Base-by-base conservation (phyloP, 2,329 filamentous ascomycete genomes). In the Colletotrichum navitas region DNA sequence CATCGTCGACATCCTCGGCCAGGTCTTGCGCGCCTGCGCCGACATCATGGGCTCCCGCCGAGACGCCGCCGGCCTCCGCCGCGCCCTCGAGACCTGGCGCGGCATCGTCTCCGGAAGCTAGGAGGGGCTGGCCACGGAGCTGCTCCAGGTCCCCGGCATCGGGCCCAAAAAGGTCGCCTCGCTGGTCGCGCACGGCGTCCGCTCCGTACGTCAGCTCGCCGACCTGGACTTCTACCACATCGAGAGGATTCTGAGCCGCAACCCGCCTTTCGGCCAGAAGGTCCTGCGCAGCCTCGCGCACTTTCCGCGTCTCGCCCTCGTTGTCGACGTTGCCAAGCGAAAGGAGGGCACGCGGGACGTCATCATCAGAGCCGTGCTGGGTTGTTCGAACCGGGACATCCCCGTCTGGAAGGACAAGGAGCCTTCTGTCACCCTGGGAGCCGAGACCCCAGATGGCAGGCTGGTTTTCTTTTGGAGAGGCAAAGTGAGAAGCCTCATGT, bases 91-190 rank as follows among this genome's bases (percentile, higher is more conserved):
- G 77, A 86, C 98, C 7, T 88, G 92, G 59, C 88, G 95, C 68
- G 94, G 93, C 74, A 83, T 98, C 63, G 88, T 89, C 29, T 93
- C 94, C 2, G 89, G 88, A 1, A 85, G 86, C 1, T 97, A 95
- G 96, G 96, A 99, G 77, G 73, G 71, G 3, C 16, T 26, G 43
- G 89, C 93, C 0, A 85, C 92, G 29, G 93, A 98, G 75, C 87
- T 99, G 77, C 92, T 92, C 72, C 95, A 98, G 79, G 87, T 99
- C 1, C 90, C 93, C 0, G 88, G 90, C 3, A 88, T 98, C 72
- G 96, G 96, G 0, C 84, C 90, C 5, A 93, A 91, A 1, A 88
- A 89, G n/a, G 90, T 93, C 74, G 88, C 92, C 47, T 96, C 93
- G 78, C 86, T 98, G 54, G 87, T 90, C 3, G 86, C 87, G 49